phyloP scores from a whole-genome alignment of 2,329 filamentous ascomycete species.

The Pestalotiopsis sp. region DNA sequence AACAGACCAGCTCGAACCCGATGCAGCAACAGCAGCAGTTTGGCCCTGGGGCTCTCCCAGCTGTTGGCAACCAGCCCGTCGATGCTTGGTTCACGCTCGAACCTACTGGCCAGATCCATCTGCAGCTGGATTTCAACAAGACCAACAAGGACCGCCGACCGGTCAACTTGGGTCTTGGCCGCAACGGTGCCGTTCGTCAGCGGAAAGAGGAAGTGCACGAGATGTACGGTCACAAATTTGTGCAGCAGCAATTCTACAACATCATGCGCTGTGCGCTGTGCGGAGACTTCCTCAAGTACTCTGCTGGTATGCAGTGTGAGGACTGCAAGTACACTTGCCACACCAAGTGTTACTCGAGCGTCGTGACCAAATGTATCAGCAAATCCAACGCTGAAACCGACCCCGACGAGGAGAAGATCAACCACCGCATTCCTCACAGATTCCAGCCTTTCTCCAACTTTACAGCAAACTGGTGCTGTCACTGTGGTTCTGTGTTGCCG shows the following conservation, averaged over 20 bases:
- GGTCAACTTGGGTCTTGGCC: conserved; percentile 86
- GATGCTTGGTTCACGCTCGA: conserved; percentile 98
- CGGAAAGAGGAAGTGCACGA: conserved; percentile 98
- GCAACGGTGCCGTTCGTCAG: conserved; percentile 95
- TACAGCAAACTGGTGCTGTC: conserved; percentile 98
- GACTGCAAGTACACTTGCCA: conserved; percentile 99
- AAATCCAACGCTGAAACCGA: conserved; percentile 99
- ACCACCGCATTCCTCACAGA: conserved; percentile 96
- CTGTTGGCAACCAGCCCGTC: conserved; percentile 64
- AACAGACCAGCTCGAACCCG: conserved; percentile 30
- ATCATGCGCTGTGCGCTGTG: conserved; percentile 99
- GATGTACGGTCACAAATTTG: conserved; percentile 99
- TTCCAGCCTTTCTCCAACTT: conserved; percentile 98
- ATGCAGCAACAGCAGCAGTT: conserved; percentile 30
- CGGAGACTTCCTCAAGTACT: conserved; percentile 98
- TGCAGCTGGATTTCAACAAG: conserved; percentile 91
- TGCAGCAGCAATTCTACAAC: conserved; percentile 99
- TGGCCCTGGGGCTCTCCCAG: conserved; percentile 46
- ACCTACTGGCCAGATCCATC: conserved; percentile 87
- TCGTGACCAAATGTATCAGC: conserved; percentile 99
- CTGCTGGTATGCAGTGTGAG: conserved; percentile 97
- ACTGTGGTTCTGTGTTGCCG: conserved; percentile 94
- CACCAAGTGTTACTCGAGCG: conserved; percentile 93
- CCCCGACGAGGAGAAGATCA: conserved; percentile 99
- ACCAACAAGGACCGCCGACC: conserved; percentile 80